Evolutionary conservation across 2,329 filamentous ascomycete species (phyloP).

Genomic region (Cercospora citrullina): DNA sequence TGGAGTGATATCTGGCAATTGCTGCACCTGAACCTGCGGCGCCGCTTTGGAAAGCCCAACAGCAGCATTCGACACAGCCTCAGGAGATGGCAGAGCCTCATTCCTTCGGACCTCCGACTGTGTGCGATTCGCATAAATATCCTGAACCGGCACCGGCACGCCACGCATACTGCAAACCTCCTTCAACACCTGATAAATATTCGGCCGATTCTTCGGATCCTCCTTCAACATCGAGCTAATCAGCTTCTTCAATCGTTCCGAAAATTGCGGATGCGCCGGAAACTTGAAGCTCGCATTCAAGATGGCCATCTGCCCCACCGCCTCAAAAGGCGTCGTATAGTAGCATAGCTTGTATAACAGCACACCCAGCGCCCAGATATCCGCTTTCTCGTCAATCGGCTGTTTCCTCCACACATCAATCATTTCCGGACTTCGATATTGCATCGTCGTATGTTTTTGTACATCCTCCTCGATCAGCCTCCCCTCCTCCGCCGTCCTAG

Average conservation of each 20-base stretch:
- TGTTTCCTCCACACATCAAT: constrained; percentile 96
- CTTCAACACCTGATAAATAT: constrained; percentile 88
- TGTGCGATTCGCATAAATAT: constrained; percentile 61
- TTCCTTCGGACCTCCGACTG: constrained; percentile 63
- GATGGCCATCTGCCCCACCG: constrained; percentile 95
- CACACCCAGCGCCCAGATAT: constrained; percentile 96
- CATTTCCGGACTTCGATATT: constrained; percentile 98
- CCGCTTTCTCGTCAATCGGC: constrained; percentile 96
- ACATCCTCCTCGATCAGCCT: constrained; percentile 94
- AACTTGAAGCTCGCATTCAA: constrained; percentile 94
- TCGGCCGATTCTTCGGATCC: constrained; percentile 75
- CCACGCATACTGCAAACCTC: constrained; percentile 90
- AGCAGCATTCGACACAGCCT: constrained; percentile 40
- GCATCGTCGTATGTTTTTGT: constrained; percentile 93
- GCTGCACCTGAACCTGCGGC: constrained; percentile 67
- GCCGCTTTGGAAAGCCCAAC: constrained; percentile 81
- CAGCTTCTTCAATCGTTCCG: constrained; percentile 81
- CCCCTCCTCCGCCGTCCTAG: constrained; percentile 83
- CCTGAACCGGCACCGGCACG: constrained; percentile 77
- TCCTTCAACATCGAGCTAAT: constrained; percentile 94
- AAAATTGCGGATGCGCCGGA: constrained; percentile 84
- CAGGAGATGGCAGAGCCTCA: constrained; percentile 59
- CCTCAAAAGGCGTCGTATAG: constrained; percentile 98
- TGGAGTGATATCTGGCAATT: constrained; percentile 84
- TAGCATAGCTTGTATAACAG: constrained; percentile 97